Evolutionary conservation across 352 stramenopile genomes (phyloP).

Genomic region (Phytopythium delawarense): DNA sequence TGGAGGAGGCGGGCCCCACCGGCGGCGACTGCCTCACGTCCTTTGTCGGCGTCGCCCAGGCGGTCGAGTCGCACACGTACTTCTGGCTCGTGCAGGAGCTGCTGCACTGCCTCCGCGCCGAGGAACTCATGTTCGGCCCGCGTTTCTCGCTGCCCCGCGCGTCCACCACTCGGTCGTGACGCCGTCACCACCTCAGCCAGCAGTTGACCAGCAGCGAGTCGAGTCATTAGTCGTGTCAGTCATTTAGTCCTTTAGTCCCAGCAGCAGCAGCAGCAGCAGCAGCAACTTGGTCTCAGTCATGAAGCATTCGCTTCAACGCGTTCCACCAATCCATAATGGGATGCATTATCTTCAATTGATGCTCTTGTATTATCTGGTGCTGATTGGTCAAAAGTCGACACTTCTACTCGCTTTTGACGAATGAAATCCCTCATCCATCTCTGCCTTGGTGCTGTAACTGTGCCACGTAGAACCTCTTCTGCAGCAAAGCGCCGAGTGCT

Average conservation of each 20-base stretch:
- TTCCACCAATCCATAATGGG: neutral
- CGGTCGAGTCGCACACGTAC: neutral
- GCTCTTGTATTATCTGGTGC: no score
- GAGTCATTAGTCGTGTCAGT: no score
- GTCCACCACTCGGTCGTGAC: neutral
- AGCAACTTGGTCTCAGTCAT: no score
- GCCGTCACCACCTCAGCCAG: neutral
- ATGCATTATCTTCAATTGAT: no score
- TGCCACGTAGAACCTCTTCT: neutral
- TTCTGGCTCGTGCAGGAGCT: constrained; percentile 8
- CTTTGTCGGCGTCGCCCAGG: constrained; percentile 6
- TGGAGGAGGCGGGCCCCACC: neutral
- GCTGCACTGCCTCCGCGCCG: constrained; percentile 6
- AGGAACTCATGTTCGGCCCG: constrained; percentile 8
- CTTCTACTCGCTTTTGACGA: no score
- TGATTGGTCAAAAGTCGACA: no score
- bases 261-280: no score
- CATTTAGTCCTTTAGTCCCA: no score
- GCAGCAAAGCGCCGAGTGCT: no score
- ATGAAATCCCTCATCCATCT: no score
- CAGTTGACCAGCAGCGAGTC: neutral
- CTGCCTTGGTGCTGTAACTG: neutral
- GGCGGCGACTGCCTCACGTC: neutral
- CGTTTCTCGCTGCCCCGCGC: constrained; percentile 6
- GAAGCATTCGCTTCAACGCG: neutral